Conservation (phyloP, 2,329 filamentous ascomycete species). For the Xylariaceae sp. region DNA sequence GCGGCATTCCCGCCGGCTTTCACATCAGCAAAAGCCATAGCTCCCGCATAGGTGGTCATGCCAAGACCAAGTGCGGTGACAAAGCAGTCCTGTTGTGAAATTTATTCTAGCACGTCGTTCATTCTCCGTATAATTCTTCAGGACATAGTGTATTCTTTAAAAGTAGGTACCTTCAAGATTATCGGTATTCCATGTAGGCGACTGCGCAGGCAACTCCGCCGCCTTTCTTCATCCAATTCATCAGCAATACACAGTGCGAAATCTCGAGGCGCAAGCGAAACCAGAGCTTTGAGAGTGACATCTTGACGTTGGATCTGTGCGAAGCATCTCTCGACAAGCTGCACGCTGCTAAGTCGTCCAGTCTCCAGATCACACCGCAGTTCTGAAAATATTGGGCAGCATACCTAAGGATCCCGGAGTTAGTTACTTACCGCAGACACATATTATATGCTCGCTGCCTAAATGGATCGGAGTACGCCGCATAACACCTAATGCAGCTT, state of each 20-base stretch:
- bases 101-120: neutral
- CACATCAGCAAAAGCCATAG: neutral
- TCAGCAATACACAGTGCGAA: neutral
- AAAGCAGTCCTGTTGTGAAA: neutral
- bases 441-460: no score
- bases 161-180: neutral
- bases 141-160: neutral
- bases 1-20: neutral
- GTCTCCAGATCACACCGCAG: neutral
- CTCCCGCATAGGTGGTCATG: neutral
- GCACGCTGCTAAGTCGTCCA: neutral
- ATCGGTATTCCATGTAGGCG: neutral
- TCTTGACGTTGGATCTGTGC: neutral
- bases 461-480: no score
- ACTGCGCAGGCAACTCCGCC: neutral
- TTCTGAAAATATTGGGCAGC: neutral
- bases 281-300: neutral
- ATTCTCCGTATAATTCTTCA: neutral
- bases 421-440: no score
- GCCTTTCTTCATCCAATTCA: neutral
- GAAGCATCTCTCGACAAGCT: neutral
- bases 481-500: no score
- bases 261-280: neutral
- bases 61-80: neutral
- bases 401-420: no score